Percentiles rank a stretch among this genome's conserved stretches.
phyloP scores from a whole-genome alignment of 352 stramenopile species.

The Phytophthora cryptogea region DNA sequence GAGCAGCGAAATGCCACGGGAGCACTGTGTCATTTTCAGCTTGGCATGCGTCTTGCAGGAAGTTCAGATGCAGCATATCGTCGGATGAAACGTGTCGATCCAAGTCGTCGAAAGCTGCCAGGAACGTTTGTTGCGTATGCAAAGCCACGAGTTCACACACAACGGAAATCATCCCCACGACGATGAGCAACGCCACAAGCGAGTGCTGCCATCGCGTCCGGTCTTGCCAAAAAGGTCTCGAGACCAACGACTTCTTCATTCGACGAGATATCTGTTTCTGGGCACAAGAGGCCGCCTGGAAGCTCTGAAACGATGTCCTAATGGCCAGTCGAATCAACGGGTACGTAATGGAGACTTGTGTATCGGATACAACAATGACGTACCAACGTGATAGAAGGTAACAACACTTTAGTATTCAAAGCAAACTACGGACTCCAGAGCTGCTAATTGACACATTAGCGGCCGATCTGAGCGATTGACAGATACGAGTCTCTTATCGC shows the following conservation, averaged over 20 bases:
- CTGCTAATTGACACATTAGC: too few species aligned
- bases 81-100: slow-evolving; percentile 24
- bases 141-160: slow-evolving; percentile 25
- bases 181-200: slow-evolving; percentile 20
- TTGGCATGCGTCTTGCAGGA: slow-evolving; percentile 39
- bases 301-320: neutral
- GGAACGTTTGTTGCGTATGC: slow-evolving; percentile 20
- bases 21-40: slow-evolving; percentile 42
- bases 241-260: slow-evolving; percentile 15
- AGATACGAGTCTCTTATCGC: too few species aligned
- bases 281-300: neutral
- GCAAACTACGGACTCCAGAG: too few species aligned
- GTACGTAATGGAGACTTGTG: too few species aligned
- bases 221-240: slow-evolving; percentile 6
- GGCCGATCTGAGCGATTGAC: too few species aligned
- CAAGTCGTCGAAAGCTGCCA: slow-evolving; percentile 16
- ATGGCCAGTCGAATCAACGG: neutral
- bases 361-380: too few species aligned
- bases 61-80: slow-evolving; percentile 43
- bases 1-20: slow-evolving; percentile 35
- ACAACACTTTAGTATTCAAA: too few species aligned
- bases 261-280: neutral
- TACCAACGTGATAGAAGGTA: too few species aligned
- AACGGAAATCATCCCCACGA: slow-evolving; percentile 21
- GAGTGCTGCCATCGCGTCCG: slow-evolving; percentile 24